Conservation (phyloP, 2,329 filamentous ascomycete species). For the Akanthomyces dipterigenus region DNA sequence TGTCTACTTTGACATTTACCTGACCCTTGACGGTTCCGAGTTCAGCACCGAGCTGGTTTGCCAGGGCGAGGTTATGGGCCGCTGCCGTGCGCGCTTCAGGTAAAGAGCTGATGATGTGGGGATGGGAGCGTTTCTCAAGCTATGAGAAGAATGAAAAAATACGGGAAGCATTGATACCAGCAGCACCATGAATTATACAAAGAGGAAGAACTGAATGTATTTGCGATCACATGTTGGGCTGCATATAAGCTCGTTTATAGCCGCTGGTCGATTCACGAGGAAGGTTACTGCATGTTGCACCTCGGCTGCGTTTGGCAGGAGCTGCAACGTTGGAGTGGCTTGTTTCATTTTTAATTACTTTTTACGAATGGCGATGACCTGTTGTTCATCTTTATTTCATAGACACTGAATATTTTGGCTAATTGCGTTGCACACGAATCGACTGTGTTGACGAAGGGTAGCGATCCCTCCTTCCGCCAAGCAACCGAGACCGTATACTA, state of each 20-base stretch:
- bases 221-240: neutral
- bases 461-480: neutral
- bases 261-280: neutral
- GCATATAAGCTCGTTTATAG: neutral
- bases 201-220: neutral
- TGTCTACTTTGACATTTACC: slow-evolving; percentile 71
- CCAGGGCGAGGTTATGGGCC: slow-evolving; percentile 97
- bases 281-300: slow-evolving; percentile 6
- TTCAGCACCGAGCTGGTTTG: slow-evolving; percentile 99
- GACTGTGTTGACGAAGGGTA: neutral
- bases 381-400: slow-evolving; percentile 6
- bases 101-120: slow-evolving; percentile 27
- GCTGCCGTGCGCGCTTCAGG: slow-evolving; percentile 84
- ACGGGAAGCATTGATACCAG: slow-evolving; percentile 12
- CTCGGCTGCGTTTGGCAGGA: slow-evolving; percentile 3
- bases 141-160: neutral
- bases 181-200: slow-evolving; percentile 9
- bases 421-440: neutral
- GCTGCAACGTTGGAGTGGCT: slow-evolving; percentile 5
- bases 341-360: slow-evolving; percentile 1
- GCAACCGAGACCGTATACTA: neutral
- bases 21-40: slow-evolving; percentile 93
- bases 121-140: neutral
- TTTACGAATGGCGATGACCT: slow-evolving; percentile 9
- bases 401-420: slow-evolving; percentile 7